Percentiles rank a stretch among this genome's conserved stretches.
Evolutionary conservation across 441 rosid genomes (phyloP).

Genomic region (Sinapis alba): DNA sequence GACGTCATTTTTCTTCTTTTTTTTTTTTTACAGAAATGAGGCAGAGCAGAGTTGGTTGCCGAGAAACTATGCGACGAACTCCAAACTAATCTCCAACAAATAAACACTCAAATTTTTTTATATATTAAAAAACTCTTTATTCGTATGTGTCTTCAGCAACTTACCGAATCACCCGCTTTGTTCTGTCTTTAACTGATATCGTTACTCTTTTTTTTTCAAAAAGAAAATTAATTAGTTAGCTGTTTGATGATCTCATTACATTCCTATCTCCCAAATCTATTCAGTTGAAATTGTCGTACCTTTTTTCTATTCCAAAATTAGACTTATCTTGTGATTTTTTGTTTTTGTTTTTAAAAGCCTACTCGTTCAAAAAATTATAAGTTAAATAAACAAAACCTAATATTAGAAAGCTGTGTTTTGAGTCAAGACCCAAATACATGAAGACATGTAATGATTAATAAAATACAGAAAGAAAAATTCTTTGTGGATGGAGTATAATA

Average conservation of each 20-base stretch:
- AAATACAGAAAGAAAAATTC: too few species aligned
- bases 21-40: constrained; percentile 2
- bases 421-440: too few species aligned
- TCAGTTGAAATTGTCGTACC: constrained; percentile 5
- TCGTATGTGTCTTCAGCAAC: background rate
- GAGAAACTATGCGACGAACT: constrained; percentile 3
- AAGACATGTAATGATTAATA: too few species aligned
- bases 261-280: background rate
- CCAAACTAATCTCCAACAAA: constrained; percentile 31
- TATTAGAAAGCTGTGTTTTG: too few species aligned
- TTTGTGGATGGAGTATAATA: too few species aligned
- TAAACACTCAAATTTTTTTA: background rate
- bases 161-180: constrained; percentile 19
- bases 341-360: background rate
- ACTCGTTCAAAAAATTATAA: background rate
- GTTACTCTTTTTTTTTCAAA: background rate
- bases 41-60: constrained; percentile 34
- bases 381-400: background rate
- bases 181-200: background rate
- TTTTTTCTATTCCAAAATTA: background rate
- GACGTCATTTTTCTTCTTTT: constrained; percentile 10
- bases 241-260: constrained; percentile 6
- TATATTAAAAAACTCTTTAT: too few species aligned
- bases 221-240: background rate
- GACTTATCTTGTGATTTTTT: too few species aligned